Base-by-base conservation (phyloP, 164 flowering plant genomes). In the Litsea cubeba region DNA sequence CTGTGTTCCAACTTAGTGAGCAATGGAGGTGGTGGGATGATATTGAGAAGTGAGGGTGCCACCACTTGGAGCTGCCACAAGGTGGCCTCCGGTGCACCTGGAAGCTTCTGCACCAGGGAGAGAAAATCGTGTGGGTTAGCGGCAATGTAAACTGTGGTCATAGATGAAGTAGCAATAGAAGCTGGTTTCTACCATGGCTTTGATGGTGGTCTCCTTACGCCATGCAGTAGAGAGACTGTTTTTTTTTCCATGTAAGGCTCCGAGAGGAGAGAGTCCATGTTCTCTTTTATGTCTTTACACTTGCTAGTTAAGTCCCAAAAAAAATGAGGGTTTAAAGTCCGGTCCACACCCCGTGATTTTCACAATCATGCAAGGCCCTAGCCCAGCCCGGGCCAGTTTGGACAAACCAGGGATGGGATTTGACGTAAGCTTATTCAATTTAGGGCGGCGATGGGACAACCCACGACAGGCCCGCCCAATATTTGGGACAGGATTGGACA, bases 71-170 rank as follows among this genome's bases (percentile, higher is more conserved):
- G 81, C 49, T 78, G 80, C 17, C 51, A 49, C 32, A 8, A 68
- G 18, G 75, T 20, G 22, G 23, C 65, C 7, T 72, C 66, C 0
- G 77, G 68, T 60, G 77, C 79, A 0, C 83, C 80, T 0, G 87
- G 83, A 11, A 85, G 82, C 74, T 75, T 73, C 71, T 85, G 85
- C 10, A 85, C 85, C 4, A 79, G 79, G 54, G 78, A 62, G 63
- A 72, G 75, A 72, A 85, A 85, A 68, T 79, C 71, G 3, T 5
- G 57, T 5, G 84, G 62, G 2, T 81, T 78, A n/a, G 81, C 84
- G n/a, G 70, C 74, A n/a, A n/a, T n/a, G 76, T 83, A 83, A n/a
- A 85, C 75, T 70, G 65, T 81, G 2, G 82, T 75, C 1, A 75
- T 81, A 49, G 81, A 80, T 26, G 81, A 82, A 26, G 28, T 0